Evolutionary conservation across 2,329 filamentous ascomycete genomes (phyloP).

Genomic region (Aspergillus novoparasiticus): DNA sequence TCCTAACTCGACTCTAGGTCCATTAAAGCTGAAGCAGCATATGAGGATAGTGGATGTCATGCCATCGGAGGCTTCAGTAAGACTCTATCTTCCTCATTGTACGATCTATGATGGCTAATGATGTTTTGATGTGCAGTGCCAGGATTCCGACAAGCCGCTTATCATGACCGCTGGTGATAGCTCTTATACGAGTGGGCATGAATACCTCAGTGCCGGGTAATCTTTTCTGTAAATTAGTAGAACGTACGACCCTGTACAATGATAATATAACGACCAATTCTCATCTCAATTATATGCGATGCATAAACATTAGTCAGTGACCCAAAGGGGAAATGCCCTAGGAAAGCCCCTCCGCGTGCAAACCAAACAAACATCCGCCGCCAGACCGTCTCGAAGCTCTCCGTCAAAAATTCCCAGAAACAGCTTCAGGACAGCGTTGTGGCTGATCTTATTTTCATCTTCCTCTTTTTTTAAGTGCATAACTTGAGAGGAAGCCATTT

Average conservation of each 20-base stretch:
- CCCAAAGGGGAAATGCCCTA: slow-evolving; percentile 19
- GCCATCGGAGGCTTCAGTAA: slow-evolving; percentile 32
- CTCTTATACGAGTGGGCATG: background rate
- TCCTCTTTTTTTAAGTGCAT: slow-evolving; percentile 13
- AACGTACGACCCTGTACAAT: background rate
- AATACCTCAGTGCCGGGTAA: background rate
- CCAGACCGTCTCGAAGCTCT: slow-evolving; percentile 31
- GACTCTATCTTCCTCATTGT: slow-evolving; percentile 6
- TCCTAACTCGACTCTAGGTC: slow-evolving; percentile 34
- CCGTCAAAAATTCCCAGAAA: slow-evolving; percentile 42
- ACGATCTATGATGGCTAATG: background rate
- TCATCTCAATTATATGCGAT: background rate
- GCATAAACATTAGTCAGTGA: slow-evolving; percentile 5
- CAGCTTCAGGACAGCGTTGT: slow-evolving; percentile 27
- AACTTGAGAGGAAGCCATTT: slow-evolving; percentile 24
- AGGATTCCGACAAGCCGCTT: slow-evolving; percentile 24
- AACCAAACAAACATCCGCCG: slow-evolving; percentile 41
- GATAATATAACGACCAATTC: background rate
- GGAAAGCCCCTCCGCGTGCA: slow-evolving; percentile 35
- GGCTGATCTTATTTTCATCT: slow-evolving; percentile 13
- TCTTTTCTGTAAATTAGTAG: background rate
- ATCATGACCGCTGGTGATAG: slow-evolving; percentile 17
- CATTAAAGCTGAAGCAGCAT: slow-evolving; percentile 42
- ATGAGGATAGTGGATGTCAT: slow-evolving; percentile 43
- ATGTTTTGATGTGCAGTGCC: slow-evolving; percentile 17